Conservation (phyloP, 2,329 filamentous ascomycete species). For the Aureobasidium uvarum region DNA sequence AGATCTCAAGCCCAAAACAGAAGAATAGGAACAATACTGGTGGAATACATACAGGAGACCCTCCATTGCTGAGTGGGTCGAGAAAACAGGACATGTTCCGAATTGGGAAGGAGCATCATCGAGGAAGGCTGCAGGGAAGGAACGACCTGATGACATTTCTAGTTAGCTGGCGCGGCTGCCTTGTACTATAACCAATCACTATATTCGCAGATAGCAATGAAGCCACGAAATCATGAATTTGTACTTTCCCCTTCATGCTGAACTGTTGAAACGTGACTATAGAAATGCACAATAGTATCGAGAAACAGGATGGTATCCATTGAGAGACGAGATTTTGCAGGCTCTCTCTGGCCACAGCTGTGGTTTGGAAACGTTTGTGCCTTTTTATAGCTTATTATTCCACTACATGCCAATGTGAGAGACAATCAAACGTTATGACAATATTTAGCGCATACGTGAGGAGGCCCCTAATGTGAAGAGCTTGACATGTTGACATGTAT, state of each 20-base stretch:
- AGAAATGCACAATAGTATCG: neutral
- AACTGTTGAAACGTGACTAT: neutral
- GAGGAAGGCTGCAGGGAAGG: neutral
- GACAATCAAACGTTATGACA: too few relatives aligned
- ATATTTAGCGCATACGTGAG: too few relatives aligned
- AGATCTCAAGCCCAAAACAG: constrained; percentile 24
- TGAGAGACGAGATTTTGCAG: too few relatives aligned
- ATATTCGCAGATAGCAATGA: constrained; percentile 23
- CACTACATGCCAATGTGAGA: neutral
- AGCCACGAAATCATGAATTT: neutral
- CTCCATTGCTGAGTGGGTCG: neutral
- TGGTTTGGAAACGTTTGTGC: neutral
- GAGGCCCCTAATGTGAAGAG: too few relatives aligned
- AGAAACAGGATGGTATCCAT: neutral
- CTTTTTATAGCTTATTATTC: neutral
- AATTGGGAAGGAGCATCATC: neutral
- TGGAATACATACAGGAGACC: neutral
- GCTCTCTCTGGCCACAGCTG: too few relatives aligned
- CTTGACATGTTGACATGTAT: too few relatives aligned
- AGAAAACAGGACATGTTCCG: too few relatives aligned
- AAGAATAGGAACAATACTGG: constrained; percentile 26
- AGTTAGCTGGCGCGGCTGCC: constrained; percentile 2
- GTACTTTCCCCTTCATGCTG: neutral
- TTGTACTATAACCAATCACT: constrained; percentile 11
- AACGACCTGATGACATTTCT: neutral